Conservation (phyloP, 352 stramenopile genomes). For the Phytophthora megakarya region DNA sequence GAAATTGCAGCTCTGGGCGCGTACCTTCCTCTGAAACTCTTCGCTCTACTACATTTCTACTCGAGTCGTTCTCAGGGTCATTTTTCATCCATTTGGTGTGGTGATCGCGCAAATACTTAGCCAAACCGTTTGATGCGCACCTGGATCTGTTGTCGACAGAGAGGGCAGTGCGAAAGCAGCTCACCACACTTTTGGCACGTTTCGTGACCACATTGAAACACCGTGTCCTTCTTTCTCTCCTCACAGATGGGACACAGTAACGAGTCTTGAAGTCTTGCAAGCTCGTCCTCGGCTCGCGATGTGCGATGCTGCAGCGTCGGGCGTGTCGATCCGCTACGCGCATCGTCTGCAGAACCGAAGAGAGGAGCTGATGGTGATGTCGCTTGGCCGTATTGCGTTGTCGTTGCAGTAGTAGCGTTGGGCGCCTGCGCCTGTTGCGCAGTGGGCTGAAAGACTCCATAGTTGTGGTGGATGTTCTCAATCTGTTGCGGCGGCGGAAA, state of each 20-base stretch:
- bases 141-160: constrained; percentile 74
- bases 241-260: constrained; percentile 79
- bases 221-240: constrained; percentile 74
- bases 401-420: constrained; percentile 15
- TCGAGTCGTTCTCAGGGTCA: neutral
- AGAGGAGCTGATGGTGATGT: constrained; percentile 35
- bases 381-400: constrained; percentile 26
- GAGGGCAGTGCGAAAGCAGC: constrained; percentile 67
- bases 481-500: constrained; percentile 55
- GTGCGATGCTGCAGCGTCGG: constrained; percentile 42
- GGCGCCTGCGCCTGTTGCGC: constrained; percentile 17
- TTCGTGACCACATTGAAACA: constrained; percentile 88
- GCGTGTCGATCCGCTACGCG: constrained; percentile 3
- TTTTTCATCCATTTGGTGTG: constrained; percentile 2
- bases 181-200: constrained; percentile 65
- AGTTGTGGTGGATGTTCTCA: constrained; percentile 31
- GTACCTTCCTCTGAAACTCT: constrained; percentile 3
- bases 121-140: constrained; percentile 78
- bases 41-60: constrained; percentile 12
- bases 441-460: constrained; percentile 37
- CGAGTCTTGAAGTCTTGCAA: constrained; percentile 65
- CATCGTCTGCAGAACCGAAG: constrained; percentile 24
- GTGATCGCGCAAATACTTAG: constrained; percentile 10
- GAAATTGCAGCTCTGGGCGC: constrained; percentile 27
- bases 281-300: constrained; percentile 61